Evolutionary conservation across 768 basidiomycete species (phyloP).

Genomic region (Mycena filopes): DNA sequence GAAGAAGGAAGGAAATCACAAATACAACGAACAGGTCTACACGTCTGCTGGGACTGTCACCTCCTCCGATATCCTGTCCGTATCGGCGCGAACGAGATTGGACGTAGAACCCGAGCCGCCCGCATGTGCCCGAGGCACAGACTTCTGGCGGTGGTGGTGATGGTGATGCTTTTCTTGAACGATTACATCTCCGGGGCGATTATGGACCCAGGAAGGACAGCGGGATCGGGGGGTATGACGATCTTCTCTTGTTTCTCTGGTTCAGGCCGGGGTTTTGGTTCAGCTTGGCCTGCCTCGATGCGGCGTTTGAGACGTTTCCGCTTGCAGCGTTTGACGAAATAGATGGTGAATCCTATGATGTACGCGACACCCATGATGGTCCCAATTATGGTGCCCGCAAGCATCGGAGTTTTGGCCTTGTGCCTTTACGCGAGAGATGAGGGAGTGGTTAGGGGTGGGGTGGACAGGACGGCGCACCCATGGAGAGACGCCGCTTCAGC

Average conservation of each 20-base stretch:
- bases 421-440: constrained; percentile 46
- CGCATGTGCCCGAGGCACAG: constrained; percentile 8
- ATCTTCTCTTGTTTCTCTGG: constrained; percentile 58
- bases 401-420: constrained; percentile 67
- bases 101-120: constrained; percentile 29
- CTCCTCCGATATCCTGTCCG: constrained; percentile 36
- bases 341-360: constrained; percentile 66
- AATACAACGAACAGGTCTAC: constrained; percentile 9
- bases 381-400: constrained; percentile 70
- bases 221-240: constrained; percentile 76
- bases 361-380: constrained; percentile 60
- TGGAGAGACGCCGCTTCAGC: constrained; percentile 53
- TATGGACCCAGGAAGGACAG: constrained; percentile 63
- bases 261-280: constrained; percentile 51
- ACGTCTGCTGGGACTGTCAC: constrained; percentile 28
- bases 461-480: constrained; percentile 42
- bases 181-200: constrained; percentile 51
- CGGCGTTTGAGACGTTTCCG: constrained; percentile 57
- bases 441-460: constrained; percentile 2
- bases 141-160: constrained; percentile 29
- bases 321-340: constrained; percentile 63
- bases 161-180: constrained; percentile 32
- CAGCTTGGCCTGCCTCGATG: constrained; percentile 55
- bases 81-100: constrained; percentile 18
- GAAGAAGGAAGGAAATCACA: not conserved